Percentiles rank a stretch among this genome's conserved stretches.
Conservation (phyloP, 768 basidiomycete species). For the Peribolospora baueri region DNA sequence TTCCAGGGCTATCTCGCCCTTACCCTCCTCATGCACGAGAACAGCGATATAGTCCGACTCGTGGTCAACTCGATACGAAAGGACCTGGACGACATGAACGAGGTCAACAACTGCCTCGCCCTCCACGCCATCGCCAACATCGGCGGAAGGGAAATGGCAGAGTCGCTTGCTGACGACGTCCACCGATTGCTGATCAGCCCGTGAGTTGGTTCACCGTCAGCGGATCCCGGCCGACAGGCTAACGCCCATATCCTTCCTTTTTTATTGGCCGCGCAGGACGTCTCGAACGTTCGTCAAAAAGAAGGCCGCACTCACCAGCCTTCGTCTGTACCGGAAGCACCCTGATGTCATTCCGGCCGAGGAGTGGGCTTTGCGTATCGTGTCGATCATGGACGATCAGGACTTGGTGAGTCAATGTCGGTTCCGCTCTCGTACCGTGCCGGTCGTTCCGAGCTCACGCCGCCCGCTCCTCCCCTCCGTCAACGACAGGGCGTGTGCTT, state of each 20-base stretch:
- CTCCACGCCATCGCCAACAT: constrained; percentile 96
- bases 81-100: constrained; percentile 79
- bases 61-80: constrained; percentile 97
- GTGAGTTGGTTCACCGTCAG: constrained; percentile 25
- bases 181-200: constrained; percentile 84
- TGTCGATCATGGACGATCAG: constrained; percentile 82
- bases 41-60: constrained; percentile 82
- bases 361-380: constrained; percentile 87
- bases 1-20: constrained; percentile 84
- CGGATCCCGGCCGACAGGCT: constrained; percentile 10
- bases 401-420: constrained; percentile 35
- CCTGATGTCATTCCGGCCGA: constrained; percentile 75
- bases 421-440: background rate
- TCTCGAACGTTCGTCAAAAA: constrained; percentile 92
- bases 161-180: constrained; percentile 76
- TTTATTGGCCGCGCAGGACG: constrained; percentile 32
- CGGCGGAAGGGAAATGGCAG: constrained; percentile 94
- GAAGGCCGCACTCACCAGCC: constrained; percentile 81
- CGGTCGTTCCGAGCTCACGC: no score
- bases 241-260: background rate
- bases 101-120: constrained; percentile 85
- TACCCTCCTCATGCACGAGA: constrained; percentile 93
- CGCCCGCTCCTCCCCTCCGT: no score
- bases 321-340: constrained; percentile 85
- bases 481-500: constrained; percentile 59